Evolutionary conservation across 371 early-diverging fungal genomes (phyloP), one percentile per base, ranked within the genome.

Genomic region (Mortierella sp.): DNA sequence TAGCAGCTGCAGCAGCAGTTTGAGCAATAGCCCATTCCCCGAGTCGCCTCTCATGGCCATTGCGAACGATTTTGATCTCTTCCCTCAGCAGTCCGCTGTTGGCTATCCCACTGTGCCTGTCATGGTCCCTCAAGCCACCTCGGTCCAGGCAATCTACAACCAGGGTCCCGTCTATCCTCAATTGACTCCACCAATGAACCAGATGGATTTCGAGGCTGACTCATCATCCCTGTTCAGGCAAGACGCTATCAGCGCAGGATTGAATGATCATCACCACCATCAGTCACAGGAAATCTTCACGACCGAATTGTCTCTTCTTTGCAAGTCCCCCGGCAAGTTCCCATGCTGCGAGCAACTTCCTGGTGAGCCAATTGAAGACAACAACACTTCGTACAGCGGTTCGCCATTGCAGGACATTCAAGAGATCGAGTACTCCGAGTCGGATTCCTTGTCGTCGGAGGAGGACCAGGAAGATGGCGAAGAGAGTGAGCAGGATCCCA

Each of bases 261-360:
- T n/a, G n/a, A n/a, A n/a, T n/a, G n/a, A n/a, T n/a, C n/a, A n/a
- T n/a, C 34, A 37, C 13, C 12, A 28, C 58, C 1, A 24, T 49
- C 45, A 46, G n/a, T n/a, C 39, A 28, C 40, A 54, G 14, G 44
- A 60, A 39, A 54, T 59, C n/a, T 14, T 61, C 41, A 74, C 76
- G 3, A 64, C 76, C 0, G 76, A 74, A 1, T 31, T 74, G 49
- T 74, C 76, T 1, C 41, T 68, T 31, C 37, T 74, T 7, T 74
- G 76, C 64, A 67, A 74, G 19, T 74, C 68, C 25, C 76, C 76
- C 19, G 76, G 76, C n/a, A 49, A 67, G 43, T 74, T 59, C 57
- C 76, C 76, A 1, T 74, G 76, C 46, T 63, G 67, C 17, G 64
- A 70, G 31, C 67, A 61, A 25, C n/a, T 55, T 6, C 31, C 46